Evolutionary conservation across 306 rosid genomes (phyloP), one percentile per base, ranked within the genome.

Genomic region (Cucurbita moschata): DNA sequence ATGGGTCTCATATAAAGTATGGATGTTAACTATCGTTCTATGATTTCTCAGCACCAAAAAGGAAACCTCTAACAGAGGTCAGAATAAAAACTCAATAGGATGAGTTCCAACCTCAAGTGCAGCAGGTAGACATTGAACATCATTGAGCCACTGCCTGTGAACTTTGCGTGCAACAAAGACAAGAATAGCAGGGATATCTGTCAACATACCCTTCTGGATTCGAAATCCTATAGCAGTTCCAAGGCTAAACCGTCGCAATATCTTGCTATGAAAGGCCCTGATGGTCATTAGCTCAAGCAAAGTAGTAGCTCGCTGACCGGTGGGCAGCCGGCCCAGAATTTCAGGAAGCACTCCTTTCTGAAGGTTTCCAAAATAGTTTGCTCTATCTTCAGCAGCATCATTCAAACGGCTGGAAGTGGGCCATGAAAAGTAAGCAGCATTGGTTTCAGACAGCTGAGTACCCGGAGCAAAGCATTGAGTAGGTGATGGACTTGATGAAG

Each of bases 181-280:
- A 74, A 95, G 94, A 86, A 95, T 95, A 55, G 99, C 99, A 9
- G 99, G 99, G 79, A 85, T 88, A 75, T 91, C 88, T 61, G 99
- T 95, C 81, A 95, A 83, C 75, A 84, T 78, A 60, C 99, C 99
- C 83, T 83, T 85, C 77, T 86, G 85, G 79, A 95, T 95, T 79
- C 97, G 96, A 89, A 89, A 95, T 61, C 99, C 99, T 79, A 95
- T 86, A 15, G 99, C 97, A 7, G 99, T 95, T 73, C 99, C 99
- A 60, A 91, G 99, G 87, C 99, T 89, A 81, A 81, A 85, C 13
- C 86, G 81, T 16, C 99, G 97, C 84, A 95, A 76, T 62, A 86
- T 87, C 87, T 95, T 95, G 89, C 99, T 95, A 77, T 95, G 99
- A 77, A 95, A 95, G 37, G 99, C 99, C 84, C 99, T 91, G 53